Conservation (phyloP, 2,329 filamentous ascomycete genomes). For the Clonostachys byssicola region DNA sequence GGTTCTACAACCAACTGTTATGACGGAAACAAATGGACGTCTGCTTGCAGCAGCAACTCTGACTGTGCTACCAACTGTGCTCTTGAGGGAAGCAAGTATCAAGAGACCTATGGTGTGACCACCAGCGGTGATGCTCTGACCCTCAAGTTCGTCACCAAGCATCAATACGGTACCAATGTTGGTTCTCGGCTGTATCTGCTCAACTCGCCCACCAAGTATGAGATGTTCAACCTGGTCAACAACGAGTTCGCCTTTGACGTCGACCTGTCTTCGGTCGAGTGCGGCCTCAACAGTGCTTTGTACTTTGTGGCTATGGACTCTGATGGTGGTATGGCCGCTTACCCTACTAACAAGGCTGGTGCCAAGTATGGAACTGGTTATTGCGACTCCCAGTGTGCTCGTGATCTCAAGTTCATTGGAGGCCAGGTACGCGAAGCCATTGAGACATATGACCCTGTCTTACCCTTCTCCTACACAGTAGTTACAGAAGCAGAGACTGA, state of each 20-base stretch:
- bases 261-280: conserved; percentile 57
- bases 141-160: conserved; percentile 46
- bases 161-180: conserved; percentile 31
- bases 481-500: too few species aligned
- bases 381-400: conserved; percentile 43
- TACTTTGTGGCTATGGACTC: conserved; percentile 55
- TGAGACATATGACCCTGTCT: neutral
- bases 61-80: conserved; percentile 38
- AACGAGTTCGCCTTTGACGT: conserved; percentile 65
- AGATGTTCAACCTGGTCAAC: conserved; percentile 56
- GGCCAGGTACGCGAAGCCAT: conserved; percentile 19
- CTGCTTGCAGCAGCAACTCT: conserved; percentile 29
- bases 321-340: conserved; percentile 42
- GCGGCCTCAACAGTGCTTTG: conserved; percentile 63
- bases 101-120: conserved; percentile 38
- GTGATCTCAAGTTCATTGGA: conserved; percentile 44
- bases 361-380: conserved; percentile 54
- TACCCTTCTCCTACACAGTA: neutral
- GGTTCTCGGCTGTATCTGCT: conserved; percentile 55
- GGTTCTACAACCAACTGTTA: conserved; percentile 40
- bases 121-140: conserved; percentile 39
- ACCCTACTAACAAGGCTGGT: conserved; percentile 35
- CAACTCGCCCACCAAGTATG: conserved; percentile 47
- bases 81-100: conserved; percentile 40
- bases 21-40: conserved; percentile 31